Percentiles rank a stretch among this genome's conserved stretches.
Conservation (phyloP, 371 early-diverging fungal species). For the Apophysomyces elegans region DNA sequence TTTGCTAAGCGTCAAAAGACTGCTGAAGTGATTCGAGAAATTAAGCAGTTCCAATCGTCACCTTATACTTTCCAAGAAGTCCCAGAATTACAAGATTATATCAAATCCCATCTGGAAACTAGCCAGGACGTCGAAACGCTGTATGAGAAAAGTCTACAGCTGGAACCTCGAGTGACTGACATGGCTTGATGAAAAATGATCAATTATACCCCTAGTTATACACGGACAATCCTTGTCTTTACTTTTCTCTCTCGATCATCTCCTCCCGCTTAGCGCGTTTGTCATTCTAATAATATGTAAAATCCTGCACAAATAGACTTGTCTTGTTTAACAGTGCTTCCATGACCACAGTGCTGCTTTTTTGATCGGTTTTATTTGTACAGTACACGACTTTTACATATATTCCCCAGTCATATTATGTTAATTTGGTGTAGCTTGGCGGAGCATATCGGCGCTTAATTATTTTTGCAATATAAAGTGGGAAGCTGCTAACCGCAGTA, state of each 20-base stretch:
- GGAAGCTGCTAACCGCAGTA: constrained; percentile 86
- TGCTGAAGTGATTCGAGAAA: constrained; percentile 89
- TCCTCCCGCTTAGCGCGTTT: not conserved
- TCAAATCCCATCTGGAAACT: constrained; percentile 64
- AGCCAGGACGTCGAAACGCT: constrained; percentile 69
- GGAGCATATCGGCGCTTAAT: constrained; percentile 76
- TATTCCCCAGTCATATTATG: constrained; percentile 15
- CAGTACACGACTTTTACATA: not conserved
- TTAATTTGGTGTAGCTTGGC: constrained; percentile 75
- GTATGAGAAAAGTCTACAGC: constrained; percentile 66
- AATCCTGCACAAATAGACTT: no score
- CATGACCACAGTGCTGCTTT: no score
- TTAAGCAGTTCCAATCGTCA: constrained; percentile 89
- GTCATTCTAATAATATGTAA: not conserved
- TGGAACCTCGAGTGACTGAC: constrained; percentile 64
- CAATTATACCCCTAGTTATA: no score
- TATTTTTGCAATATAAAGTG: constrained; percentile 78
- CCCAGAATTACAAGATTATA: constrained; percentile 80
- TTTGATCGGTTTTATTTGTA: not conserved
- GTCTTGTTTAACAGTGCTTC: no score
- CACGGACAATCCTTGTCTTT: no score
- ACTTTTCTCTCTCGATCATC: no score
- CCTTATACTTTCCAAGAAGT: constrained; percentile 81
- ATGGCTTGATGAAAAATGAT: not conserved
- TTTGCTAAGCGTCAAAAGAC: constrained; percentile 90